phyloP scores from a whole-genome alignment of 2,329 filamentous ascomycete genomes.

The Aspergillus pseudoterreus region DNA sequence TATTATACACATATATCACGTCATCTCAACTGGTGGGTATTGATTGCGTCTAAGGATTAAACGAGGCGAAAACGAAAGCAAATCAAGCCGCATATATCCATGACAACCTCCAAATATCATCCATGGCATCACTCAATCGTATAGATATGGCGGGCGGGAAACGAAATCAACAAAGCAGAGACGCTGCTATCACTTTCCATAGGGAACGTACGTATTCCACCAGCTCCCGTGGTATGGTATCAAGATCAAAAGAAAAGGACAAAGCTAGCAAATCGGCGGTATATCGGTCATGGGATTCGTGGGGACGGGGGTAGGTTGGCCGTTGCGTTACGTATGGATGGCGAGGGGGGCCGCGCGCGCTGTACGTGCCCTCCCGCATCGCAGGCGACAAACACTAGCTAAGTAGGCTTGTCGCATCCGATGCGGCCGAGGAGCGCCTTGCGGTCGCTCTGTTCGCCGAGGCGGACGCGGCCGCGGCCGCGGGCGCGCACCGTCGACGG shows the following conservation, averaged over 20 bases:
- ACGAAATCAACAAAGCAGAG: slow-evolving; percentile 12
- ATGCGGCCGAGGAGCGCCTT: slow-evolving; percentile 80
- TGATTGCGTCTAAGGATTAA: slow-evolving; percentile 11
- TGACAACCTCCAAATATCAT: slow-evolving; percentile 3
- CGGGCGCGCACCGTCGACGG: slow-evolving; percentile 32
- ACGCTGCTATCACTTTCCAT: background rate
- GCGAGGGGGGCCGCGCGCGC: too few relatives aligned
- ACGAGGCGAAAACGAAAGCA: slow-evolving; percentile 15
- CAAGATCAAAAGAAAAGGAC: slow-evolving; percentile 12
- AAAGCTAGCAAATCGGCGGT: slow-evolving; percentile 2
- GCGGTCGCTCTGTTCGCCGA: slow-evolving; percentile 39
- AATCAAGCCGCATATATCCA: background rate
- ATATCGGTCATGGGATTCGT: background rate
- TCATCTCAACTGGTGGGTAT: slow-evolving; percentile 11
- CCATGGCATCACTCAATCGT: slow-evolving; percentile 4
- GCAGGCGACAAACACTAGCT: slow-evolving; percentile 12
- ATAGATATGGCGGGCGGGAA: slow-evolving; percentile 6
- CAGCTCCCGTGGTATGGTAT: slow-evolving; percentile 13
- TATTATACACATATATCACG: background rate
- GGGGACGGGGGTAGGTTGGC: background rate
- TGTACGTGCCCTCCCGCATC: too few relatives aligned
- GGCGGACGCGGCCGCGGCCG: slow-evolving; percentile 35
- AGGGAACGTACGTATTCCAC: slow-evolving; percentile 2
- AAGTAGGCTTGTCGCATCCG: slow-evolving; percentile 69
- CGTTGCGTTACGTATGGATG: too few relatives aligned